Base-by-base conservation (phyloP, 108 stramenopile genomes). In the Nannochloropsis gaditana region DNA sequence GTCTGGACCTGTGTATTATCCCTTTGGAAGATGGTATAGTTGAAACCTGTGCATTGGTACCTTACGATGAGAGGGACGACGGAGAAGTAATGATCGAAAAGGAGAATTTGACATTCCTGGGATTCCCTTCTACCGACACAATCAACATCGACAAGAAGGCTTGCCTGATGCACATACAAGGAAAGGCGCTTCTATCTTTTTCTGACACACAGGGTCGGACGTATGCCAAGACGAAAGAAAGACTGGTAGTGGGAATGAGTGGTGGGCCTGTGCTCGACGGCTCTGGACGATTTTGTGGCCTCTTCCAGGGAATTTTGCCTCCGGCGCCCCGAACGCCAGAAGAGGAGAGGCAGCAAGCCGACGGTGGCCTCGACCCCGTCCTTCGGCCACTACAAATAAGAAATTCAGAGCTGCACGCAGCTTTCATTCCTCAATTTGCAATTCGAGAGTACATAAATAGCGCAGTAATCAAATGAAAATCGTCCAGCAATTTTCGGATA, bases 331-430 rank as follows among this genome's bases (percentile, higher is more conserved):
- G n/a, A 73, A n/a, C 59, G 19, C 59, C 6, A 15, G 59, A 4
- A 73, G 59, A 73, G n/a, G 59, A 73, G n/a, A n/a, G n/a, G 59
- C 19, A 15, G 59, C 59, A 73, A 73, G 59, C 59, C 59, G 59
- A 15, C 59, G 4, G 59, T 73, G 59, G n/a, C 59, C 59, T 73
- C 59, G 59, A 73, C 59, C 59, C 59, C n/a, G n/a, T 8, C 3
- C 59, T 73, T 73, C 59, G 59, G 59, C 8, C 59, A 73, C 0
- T 73, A n/a, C 59, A 73, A 73, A 2, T 2, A 73, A n/a, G n/a
- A 6, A n/a, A 73, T n/a, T 73, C 19, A n/a, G 59, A 73, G 8
- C 59, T 15, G 59, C 59, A 73, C 3, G 59, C 59, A 15, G 59
- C 19, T 3, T 73, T 73, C 59, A 73, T 73, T n/a, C 59, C 59